Percentiles rank a stretch among this genome's conserved stretches.
phyloP scores from a whole-genome alignment of 2,329 filamentous ascomycete genomes.

The Diaporthe sp. region DNA sequence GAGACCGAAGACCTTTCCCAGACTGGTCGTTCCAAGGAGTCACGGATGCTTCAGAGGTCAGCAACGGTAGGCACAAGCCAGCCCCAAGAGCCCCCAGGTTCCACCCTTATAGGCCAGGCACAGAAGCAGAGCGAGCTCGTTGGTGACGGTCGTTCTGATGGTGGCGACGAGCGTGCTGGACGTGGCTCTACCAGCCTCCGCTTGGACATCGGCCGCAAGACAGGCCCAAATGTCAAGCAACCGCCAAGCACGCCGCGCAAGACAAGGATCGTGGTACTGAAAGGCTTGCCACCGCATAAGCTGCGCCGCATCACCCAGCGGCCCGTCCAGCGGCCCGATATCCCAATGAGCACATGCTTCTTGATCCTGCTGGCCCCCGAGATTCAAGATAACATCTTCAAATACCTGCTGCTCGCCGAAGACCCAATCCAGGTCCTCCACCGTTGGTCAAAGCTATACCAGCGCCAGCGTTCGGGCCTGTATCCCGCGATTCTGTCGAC shows the following conservation, averaged over 20 bases:
- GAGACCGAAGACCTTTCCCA: neutral
- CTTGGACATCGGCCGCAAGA: neutral
- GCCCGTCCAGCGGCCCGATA: neutral
- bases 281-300: neutral
- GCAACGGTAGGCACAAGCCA: neutral
- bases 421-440: constrained; percentile 45
- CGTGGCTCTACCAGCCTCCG: neutral
- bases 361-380: constrained; percentile 41
- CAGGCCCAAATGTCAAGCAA: neutral
- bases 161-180: neutral
- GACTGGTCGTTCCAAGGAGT: neutral
- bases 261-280: constrained; percentile 3
- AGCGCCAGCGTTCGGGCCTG: constrained; percentile 43
- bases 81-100: neutral
- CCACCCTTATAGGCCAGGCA: neutral
- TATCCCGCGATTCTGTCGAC: constrained; percentile 50
- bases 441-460: constrained; percentile 46
- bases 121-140: neutral
- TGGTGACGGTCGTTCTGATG: neutral
- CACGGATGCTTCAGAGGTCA: neutral
- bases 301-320: neutral
- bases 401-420: constrained; percentile 43
- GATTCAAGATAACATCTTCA: constrained; percentile 47
- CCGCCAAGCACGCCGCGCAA: too few relatives aligned
- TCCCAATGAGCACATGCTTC: constrained; percentile 5